phyloP scores from a whole-genome alignment of 768 basidiomycete genomes.

The Dictyophora rubrovolvata region DNA sequence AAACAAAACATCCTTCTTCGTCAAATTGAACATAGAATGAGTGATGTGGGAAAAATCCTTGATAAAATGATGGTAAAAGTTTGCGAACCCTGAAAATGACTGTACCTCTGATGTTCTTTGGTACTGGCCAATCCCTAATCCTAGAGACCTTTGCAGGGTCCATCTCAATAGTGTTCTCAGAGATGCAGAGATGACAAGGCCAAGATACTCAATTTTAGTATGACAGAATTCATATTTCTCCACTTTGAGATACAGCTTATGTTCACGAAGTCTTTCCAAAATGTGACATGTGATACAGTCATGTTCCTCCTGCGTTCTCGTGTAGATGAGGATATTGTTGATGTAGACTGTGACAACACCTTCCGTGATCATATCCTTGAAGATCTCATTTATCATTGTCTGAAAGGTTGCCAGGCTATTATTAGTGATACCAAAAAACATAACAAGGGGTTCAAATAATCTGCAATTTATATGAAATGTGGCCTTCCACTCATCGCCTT shows the following conservation, averaged over 20 bases:
- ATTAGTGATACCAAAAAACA: conserved; percentile 21
- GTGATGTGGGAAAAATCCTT: conserved; percentile 18
- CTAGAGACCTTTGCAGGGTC: neutral
- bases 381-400: conserved; percentile 16
- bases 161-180: neutral
- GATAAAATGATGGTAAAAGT: conserved; percentile 37
- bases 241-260: neutral
- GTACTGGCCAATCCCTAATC: neutral
- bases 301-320: neutral
- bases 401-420: conserved; percentile 20
- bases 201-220: neutral
- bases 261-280: neutral
- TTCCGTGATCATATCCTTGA: conserved; percentile 21
- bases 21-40: conserved; percentile 11
- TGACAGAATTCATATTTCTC: neutral
- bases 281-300: neutral
- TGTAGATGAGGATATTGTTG: conserved; percentile 32
- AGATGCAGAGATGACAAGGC: neutral
- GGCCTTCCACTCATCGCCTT: conserved; percentile 23
- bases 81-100: conserved; percentile 34
- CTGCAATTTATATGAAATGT: conserved; percentile 21
- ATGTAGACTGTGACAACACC: conserved; percentile 34
- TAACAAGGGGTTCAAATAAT: conserved; percentile 20
- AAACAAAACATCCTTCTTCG: conserved; percentile 13
- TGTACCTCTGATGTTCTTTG: conserved; percentile 19